Evolutionary conservation across 805 yeast genomes (phyloP).

Genomic region (Wickerhamomyces bisporus): DNA sequence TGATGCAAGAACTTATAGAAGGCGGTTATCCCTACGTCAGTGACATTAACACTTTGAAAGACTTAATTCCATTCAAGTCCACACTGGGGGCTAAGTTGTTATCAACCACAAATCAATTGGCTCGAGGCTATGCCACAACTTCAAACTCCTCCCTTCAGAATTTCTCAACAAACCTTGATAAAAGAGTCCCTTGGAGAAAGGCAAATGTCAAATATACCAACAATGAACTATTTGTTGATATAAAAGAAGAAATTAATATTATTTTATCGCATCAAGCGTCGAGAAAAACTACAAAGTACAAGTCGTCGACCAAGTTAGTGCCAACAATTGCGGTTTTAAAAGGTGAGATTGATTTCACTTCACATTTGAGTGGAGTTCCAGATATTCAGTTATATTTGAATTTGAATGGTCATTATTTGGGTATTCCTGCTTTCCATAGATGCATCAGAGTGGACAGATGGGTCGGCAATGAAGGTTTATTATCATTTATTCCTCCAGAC

Average conservation of each 20-base stretch:
- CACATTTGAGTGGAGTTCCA: conserved; percentile 77
- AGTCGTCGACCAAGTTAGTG: conserved; percentile 16
- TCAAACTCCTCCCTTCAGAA: conserved; percentile 7
- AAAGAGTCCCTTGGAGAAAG: conserved; percentile 68
- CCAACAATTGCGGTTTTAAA: conserved; percentile 50
- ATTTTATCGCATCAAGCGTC: conserved; percentile 33
- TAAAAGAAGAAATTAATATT: conserved; percentile 60
- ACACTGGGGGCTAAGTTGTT: conserved; percentile 29
- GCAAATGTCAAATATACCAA: conserved; percentile 64
- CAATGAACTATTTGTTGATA: conserved; percentile 84
- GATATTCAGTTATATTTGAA: conserved; percentile 54
- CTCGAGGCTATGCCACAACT: conserved; percentile 19
- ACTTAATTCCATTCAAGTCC: conserved; percentile 52
- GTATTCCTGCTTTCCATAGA: conserved; percentile 62
- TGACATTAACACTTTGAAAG: conserved; percentile 65
- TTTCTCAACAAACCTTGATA: conserved; percentile 2
- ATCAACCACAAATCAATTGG: conserved; percentile 31
- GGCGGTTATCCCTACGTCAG: conserved; percentile 69
- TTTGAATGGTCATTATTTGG: conserved; percentile 41
- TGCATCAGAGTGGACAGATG: conserved; percentile 57
- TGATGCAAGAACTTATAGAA: conserved; percentile 75
- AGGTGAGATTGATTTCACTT: conserved; percentile 60
- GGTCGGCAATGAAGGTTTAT: conserved; percentile 38
- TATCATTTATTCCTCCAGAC: conserved; percentile 85
- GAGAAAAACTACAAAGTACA: conserved; percentile 18